Conservation (phyloP, 164 flowering plant species). For the Amborella trichopoda region DNA sequence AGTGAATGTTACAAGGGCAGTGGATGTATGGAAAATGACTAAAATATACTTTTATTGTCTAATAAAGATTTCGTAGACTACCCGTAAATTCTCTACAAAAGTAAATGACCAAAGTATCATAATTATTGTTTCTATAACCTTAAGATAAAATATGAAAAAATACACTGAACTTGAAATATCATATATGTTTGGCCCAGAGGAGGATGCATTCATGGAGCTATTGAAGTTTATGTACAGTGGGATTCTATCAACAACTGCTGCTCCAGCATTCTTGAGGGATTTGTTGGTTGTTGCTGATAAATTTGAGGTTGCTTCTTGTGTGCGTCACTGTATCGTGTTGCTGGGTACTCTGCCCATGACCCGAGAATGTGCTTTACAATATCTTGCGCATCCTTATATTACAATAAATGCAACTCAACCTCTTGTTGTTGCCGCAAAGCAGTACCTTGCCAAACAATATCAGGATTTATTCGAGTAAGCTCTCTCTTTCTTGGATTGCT, state of each 20-base stretch:
- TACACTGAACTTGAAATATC: too few species aligned
- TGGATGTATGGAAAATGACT: too few species aligned
- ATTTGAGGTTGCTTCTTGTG: constrained; percentile 95
- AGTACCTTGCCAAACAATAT: constrained; percentile 70
- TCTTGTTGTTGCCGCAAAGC: constrained; percentile 82
- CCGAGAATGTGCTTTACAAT: constrained; percentile 84
- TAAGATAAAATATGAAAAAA: too few species aligned
- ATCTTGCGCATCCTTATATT: constrained; percentile 85
- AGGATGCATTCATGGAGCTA: constrained; percentile 90
- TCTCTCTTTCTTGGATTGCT: too few species aligned
- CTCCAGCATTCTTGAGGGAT: constrained; percentile 75
- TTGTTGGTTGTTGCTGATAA: constrained; percentile 98
- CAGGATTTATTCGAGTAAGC: constrained; percentile 70
- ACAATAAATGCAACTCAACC: constrained; percentile 88
- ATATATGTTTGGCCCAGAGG: constrained; percentile 48
- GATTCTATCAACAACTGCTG: constrained; percentile 31
- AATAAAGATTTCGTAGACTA: too few species aligned
- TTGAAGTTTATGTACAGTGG: constrained; percentile 91
- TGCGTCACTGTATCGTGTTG: constrained; percentile 72
- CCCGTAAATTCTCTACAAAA: too few species aligned
- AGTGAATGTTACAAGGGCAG: too few species aligned
- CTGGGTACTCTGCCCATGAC: constrained; percentile 78
- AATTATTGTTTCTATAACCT: too few species aligned
- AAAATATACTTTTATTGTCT: too few species aligned
- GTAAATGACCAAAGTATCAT: too few species aligned